phyloP scores from a whole-genome alignment of 2,329 filamentous ascomycete species.

The Cytospora piceae region DNA sequence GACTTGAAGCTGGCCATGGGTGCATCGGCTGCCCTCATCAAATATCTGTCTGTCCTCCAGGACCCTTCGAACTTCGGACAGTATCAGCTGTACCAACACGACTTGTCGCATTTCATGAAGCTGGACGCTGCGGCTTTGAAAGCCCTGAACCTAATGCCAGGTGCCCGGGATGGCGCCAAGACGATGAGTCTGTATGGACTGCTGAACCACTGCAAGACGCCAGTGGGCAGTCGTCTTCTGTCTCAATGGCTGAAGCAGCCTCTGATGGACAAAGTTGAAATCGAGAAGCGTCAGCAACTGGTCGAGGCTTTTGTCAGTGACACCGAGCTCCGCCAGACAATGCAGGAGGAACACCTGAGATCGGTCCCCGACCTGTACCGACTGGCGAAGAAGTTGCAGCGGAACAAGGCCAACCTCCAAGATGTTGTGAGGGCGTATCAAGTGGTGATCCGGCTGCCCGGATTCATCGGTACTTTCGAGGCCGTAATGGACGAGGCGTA shows the following conservation, averaged over 20 bases:
- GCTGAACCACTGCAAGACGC: constrained; percentile 96
- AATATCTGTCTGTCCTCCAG: constrained; percentile 87
- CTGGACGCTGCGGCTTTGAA: constrained; percentile 92
- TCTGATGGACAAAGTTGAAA: constrained; percentile 86
- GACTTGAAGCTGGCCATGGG: constrained; percentile 97
- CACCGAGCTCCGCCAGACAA: constrained; percentile 89
- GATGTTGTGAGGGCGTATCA: constrained; percentile 96
- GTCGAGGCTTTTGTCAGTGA: constrained; percentile 95
- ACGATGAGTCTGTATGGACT: constrained; percentile 95
- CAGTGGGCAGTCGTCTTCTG: constrained; percentile 84
- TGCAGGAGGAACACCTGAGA: constrained; percentile 94
- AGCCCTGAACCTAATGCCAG: constrained; percentile 95
- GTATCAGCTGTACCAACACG: constrained; percentile 96
- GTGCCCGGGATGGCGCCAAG: constrained; percentile 91
- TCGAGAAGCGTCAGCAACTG: constrained; percentile 87
- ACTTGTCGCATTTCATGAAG: constrained; percentile 97
- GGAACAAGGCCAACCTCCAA: constrained; percentile 86
- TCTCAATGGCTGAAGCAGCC: constrained; percentile 98
- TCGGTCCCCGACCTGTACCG: constrained; percentile 94
- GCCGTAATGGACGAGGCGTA: constrained; percentile 95
- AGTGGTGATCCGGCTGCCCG: constrained; percentile 87
- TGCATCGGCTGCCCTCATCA: constrained; percentile 89
- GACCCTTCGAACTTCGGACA: constrained; percentile 96
- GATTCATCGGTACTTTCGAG: constrained; percentile 86
- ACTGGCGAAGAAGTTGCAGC: constrained; percentile 91